Evolutionary conservation across 192 early-diverging fungal species (phyloP), one percentile per base, ranked within the genome.

Genomic region (Coemansia sp.): DNA sequence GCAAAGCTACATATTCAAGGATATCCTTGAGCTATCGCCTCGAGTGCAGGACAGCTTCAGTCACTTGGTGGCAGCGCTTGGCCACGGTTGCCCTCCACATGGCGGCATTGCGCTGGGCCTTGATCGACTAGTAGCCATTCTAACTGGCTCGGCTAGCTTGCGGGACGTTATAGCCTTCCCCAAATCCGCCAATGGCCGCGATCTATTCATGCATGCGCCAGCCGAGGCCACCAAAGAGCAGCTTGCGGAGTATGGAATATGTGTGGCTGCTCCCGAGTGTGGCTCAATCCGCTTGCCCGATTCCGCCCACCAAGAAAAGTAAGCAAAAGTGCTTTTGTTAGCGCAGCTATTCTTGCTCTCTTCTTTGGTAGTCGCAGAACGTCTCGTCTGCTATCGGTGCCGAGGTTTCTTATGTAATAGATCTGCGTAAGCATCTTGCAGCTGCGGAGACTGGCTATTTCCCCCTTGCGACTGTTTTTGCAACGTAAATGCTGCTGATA

Each of bases 161-260:
- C 72, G 93, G 13, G 93, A 96, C 52, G 95, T 96, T 20, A 95
- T 96, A 69, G 95, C 95, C 7, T 96, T 96, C 69, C 95, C 95
- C 9, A 96, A 96, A 62, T 81, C 91, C 3, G 78, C 87, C 11
- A 86, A 85, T 35, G 94, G 93, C 25, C 87, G 87, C 16, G 94
- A 96, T 73, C 73, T 94, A 52, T 89, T 92, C 39, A 91, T 94
- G 36, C 83, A 84, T 10, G 89, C 90, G 48, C 94, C 94, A 6
- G 86, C 89, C 3, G 37, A 42, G 33, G 82, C 93, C 2, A 82
- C 85, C 6, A 68, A 78, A 9, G 75, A 70, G 31, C 85, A 88
- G 65, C 69, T 96, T 21, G 76, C 77, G 1, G 88, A 90, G 57
- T 95, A 95, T 74, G 86, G 85, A 25, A 68, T 92, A 26, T 39